Base-by-base conservation (phyloP, 345 rosid genomes). In the Clarkia xantiana region DNA sequence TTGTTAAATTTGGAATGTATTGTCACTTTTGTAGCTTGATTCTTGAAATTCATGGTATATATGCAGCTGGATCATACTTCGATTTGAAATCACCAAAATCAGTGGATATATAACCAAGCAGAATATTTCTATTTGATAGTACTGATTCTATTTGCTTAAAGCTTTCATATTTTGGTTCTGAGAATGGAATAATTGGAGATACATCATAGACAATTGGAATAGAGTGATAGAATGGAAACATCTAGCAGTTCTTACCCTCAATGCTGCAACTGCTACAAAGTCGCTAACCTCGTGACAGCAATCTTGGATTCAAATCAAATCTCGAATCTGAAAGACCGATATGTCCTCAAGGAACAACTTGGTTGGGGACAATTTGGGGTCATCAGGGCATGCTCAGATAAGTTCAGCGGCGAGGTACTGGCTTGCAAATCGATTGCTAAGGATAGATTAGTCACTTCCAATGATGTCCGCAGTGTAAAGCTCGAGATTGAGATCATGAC, bases 281-380 rank as follows among this genome's bases (percentile, higher is more conserved):
- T 76, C 1, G 55, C 68, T 11, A 63, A 50, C 68, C 77, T 79
- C 22, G 57, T 53, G 0, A 67, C 72, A 47, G 69, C 82, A 3
- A 86, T 86, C 54, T 66, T 80, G 47, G 77, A 67, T 52, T 57
- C 89, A 0, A 62, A 63, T 10, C 71, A 62, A 15, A 59, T 82
- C 34, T 71, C 94, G n/a, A 71, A 71, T 61, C 62, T 86, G 54
- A 71, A 64, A 53, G 89, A 80, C 52, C 77, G 60, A 12, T 83
- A 77, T 56, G 62, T 76, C 18, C 78, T 86, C 11, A 77, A 84
- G 11, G 81, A 76, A 61, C 82, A 77, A 48, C 63, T 87, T 53
- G 96, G 90, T 22, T 83, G 79, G 87, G 87, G 96, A 14, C 90
- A 74, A 50, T 83, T 79, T 42, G 94, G 94, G 25, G 75, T 81